A percentile compares a stretch with the other conserved stretches of the same genome.
These are phyloP conservation scores for Epichloe scottii DNA, from an alignment of 2,329 filamentous ascomycete genomes.

Conservation along the genomic window DNA sequence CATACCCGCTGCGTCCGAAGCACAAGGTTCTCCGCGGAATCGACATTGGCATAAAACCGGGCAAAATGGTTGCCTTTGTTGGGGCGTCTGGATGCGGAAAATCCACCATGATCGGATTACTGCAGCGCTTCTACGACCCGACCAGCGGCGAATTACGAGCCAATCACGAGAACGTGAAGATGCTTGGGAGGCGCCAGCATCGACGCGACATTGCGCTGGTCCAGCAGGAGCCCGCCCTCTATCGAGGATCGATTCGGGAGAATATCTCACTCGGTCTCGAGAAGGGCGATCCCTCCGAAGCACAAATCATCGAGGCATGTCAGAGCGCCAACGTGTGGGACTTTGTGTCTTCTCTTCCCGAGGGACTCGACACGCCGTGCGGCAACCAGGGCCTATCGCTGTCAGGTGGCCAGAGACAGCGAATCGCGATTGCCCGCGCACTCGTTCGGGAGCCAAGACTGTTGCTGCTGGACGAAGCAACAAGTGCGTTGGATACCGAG, in stretches of 20 bases:
- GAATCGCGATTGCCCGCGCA: conserved; percentile 59
- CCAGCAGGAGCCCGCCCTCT: conserved; percentile 29
- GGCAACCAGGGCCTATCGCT: conserved; percentile 56
- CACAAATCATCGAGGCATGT: conserved; percentile 35
- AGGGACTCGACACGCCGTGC: conserved; percentile 50
- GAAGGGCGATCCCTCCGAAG: conserved; percentile 17
- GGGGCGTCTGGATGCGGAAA: conserved; percentile 48
- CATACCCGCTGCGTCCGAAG: conserved; percentile 36
- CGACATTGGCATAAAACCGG: conserved; percentile 27
- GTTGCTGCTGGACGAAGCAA: conserved; percentile 63
- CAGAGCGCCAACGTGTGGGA: conserved; percentile 42
- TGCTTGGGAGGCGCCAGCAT: conserved; percentile 17
- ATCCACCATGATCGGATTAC: conserved; percentile 42
- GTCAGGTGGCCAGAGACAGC: conserved; percentile 61
- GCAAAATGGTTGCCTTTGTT: conserved; percentile 41
- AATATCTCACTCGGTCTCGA: conserved; percentile 40
- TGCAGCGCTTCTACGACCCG: conserved; percentile 32
- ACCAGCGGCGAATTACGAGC: conserved; percentile 17
- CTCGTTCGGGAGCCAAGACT: conserved; percentile 55
- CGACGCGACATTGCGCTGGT: conserved; percentile 26
- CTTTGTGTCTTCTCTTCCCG: conserved; percentile 41
- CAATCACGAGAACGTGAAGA: conserved; percentile 19
- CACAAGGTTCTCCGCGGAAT: conserved; percentile 26
- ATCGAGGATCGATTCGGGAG: conserved; percentile 39
- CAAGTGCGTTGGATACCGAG: conserved; percentile 49